Evolutionary conservation across 202 grass and related monocot genomes (phyloP).

Genomic region (Alloteropsis angusta): DNA sequence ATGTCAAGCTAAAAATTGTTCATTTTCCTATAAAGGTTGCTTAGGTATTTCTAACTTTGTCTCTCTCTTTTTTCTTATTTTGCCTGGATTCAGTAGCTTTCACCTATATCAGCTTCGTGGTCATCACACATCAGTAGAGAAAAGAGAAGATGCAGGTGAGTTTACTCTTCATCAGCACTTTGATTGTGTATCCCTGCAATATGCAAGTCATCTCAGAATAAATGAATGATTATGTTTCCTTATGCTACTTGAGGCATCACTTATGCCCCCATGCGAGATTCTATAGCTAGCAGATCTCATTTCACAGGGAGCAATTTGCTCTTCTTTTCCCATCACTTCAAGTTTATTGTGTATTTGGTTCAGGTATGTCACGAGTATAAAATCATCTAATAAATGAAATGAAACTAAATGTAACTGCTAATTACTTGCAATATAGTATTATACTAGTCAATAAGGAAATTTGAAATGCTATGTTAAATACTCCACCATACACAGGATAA

Average conservation of each 20-base stretch:
- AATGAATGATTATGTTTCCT: neutral
- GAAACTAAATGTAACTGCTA: neutral
- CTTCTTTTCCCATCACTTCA: neutral
- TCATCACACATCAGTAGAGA: neutral
- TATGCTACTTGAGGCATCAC: neutral
- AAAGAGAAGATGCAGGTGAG: slow-evolving; percentile 39
- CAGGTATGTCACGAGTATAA: neutral
- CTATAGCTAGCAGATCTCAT: neutral
- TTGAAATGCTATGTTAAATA: neutral
- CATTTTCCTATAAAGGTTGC: neutral
- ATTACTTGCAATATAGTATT: neutral
- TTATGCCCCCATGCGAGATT: neutral
- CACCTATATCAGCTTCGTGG: neutral
- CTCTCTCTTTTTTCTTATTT: neutral
- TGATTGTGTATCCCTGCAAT: neutral
- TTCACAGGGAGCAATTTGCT: neutral
- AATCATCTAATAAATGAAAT: neutral
- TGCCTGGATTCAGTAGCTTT: neutral
- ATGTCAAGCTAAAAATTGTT: neutral
- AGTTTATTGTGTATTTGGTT: neutral
- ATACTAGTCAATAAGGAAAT: neutral
- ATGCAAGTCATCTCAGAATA: neutral
- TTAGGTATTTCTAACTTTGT: neutral
- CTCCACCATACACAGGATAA: neutral
- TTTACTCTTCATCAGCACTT: neutral